Evolutionary conservation across 108 stramenopile species (phyloP).

Genomic region (Pseudonitzschia pungens): DNA sequence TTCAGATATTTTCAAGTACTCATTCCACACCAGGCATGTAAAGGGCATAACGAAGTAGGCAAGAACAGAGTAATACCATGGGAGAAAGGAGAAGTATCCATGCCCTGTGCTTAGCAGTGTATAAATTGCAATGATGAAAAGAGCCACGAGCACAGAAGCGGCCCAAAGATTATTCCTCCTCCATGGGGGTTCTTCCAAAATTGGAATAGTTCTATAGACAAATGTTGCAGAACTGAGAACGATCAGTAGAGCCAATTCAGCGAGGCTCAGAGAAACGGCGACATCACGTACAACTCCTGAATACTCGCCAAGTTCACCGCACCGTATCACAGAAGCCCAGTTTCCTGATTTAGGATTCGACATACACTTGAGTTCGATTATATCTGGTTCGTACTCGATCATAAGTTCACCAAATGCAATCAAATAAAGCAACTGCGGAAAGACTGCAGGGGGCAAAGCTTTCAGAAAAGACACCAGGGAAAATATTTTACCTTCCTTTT

Average conservation of each 20-base stretch:
- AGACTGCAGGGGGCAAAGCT: constrained; percentile 56
- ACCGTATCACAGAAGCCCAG: constrained; percentile 61
- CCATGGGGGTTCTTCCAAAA: constrained; percentile 63
- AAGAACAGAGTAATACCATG: constrained; percentile 70
- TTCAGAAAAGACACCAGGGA: constrained; percentile 49
- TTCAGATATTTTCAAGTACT: constrained; percentile 63
- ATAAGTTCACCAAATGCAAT: constrained; percentile 62
- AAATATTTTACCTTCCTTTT: constrained; percentile 48
- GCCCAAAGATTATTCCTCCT: constrained; percentile 62
- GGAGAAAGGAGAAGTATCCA: constrained; percentile 42
- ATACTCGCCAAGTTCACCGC: constrained; percentile 58
- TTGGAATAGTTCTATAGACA: constrained; percentile 54
- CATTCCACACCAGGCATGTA: constrained; percentile 54
- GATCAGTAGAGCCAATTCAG: constrained; percentile 58
- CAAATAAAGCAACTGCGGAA: constrained; percentile 66
- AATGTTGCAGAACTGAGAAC: constrained; percentile 64
- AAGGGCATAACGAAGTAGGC: constrained; percentile 58
- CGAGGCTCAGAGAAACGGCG: constrained; percentile 57
- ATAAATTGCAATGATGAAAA: constrained; percentile 48
- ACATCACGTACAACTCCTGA: constrained; percentile 50
- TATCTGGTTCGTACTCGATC: constrained; percentile 40
- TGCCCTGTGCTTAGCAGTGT: constrained; percentile 37
- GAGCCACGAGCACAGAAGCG: constrained; percentile 22
- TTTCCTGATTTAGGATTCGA: constrained; percentile 4
- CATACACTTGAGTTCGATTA: constrained; percentile 26